These are phyloP conservation scores for Litchi chinensis DNA, from an alignment of 345 rosid species.

Conservation along the genomic window DNA sequence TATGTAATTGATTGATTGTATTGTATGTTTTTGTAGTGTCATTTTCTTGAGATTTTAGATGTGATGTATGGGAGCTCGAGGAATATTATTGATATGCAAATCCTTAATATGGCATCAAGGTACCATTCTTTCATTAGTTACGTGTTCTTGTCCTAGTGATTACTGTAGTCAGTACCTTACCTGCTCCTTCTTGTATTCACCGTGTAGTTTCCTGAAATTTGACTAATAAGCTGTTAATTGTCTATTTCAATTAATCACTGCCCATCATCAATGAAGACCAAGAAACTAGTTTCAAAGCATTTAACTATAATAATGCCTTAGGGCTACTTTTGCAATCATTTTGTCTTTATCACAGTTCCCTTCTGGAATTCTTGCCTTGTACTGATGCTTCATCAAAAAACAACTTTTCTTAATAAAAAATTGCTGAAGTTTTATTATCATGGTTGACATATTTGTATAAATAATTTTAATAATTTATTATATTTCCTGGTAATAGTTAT, in stretches of 20 bases:
- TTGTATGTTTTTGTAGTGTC: conserved; percentile 46
- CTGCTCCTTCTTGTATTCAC: background rate
- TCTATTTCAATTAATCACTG: background rate
- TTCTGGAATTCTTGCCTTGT: background rate
- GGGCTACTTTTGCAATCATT: background rate
- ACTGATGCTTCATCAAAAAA: background rate
- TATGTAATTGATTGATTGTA: conserved; percentile 14
- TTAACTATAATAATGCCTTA: background rate
- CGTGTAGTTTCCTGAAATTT: background rate
- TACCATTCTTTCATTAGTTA: conserved; percentile 28
- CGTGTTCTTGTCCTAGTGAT: conserved; percentile 14
- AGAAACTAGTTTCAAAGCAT: background rate
- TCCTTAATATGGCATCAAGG: conserved; percentile 77
- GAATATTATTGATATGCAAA: conserved; percentile 58
- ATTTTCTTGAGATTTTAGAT: conserved; percentile 81
- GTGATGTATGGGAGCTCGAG: conserved; percentile 67
- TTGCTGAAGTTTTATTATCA: background rate
- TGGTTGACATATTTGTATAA: conserved; percentile 6
- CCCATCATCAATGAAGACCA: background rate
- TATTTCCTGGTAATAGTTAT: conserved; percentile 14
- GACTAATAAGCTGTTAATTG: background rate
- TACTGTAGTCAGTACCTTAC: conserved; percentile 16
- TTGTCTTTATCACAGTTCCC: background rate
- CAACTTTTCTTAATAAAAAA: background rate
- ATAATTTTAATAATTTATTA: conserved; percentile 5